Evolutionary conservation across 768 basidiomycete genomes (phyloP).

Genomic region (Mycena vulgaris): DNA sequence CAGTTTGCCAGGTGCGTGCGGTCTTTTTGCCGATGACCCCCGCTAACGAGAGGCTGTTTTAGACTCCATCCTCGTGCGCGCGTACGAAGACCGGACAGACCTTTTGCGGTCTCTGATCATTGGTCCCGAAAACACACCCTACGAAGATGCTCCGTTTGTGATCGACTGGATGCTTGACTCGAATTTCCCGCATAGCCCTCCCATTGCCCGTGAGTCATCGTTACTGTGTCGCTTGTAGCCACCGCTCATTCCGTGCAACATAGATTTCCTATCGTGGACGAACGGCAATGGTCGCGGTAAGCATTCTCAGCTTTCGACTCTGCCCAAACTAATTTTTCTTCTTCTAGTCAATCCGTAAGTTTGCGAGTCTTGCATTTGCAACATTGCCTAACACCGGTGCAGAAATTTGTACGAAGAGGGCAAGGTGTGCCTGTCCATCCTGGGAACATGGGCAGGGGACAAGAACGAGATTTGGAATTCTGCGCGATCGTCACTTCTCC

Average conservation of each 20-base stretch:
- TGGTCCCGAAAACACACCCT: conserved; percentile 95
- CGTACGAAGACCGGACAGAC: conserved; percentile 92
- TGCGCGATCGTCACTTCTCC: conserved; percentile 86
- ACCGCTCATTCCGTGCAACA: neutral
- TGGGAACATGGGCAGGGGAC: conserved; percentile 95
- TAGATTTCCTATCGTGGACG: conserved; percentile 91
- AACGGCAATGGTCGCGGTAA: conserved; percentile 92
- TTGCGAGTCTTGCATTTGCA: neutral
- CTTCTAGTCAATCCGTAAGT: conserved; percentile 82
- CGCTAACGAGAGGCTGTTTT: conserved; percentile 12
- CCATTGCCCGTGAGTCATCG: conserved; percentile 68
- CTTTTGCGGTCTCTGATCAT: conserved; percentile 91
- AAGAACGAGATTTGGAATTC: conserved; percentile 91
- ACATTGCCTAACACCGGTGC: conserved; percentile 20
- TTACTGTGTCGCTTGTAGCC: neutral
- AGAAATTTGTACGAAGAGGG: conserved; percentile 96
- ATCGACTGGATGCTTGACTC: conserved; percentile 95
- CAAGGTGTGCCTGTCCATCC: conserved; percentile 92
- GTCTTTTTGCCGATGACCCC: neutral
- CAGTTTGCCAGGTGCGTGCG: conserved; percentile 84
- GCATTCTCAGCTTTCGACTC: conserved; percentile 37
- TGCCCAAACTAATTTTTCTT: conserved; percentile 20
- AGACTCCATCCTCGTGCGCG: conserved; percentile 92
- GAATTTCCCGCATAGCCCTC: conserved; percentile 87
- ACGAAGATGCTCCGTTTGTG: conserved; percentile 94